Conservation (phyloP, 352 stramenopile species). For the Pythium aphanidermatum region DNA sequence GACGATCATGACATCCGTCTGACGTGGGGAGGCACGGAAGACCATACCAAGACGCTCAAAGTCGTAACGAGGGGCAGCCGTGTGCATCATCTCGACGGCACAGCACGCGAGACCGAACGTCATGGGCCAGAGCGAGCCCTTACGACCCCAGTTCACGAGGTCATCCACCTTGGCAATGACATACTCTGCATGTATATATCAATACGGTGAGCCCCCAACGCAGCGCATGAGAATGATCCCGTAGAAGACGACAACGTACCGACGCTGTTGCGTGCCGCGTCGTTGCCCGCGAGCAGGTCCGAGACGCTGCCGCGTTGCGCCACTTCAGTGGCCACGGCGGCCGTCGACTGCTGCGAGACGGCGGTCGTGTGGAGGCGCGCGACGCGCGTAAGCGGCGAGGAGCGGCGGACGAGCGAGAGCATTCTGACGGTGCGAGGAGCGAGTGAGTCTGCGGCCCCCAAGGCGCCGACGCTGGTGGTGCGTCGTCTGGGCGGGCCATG, state of each 20-base stretch:
- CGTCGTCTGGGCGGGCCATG: too few relatives aligned
- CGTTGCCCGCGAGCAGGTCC: slow-evolving; percentile 63
- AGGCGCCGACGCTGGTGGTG: too few relatives aligned
- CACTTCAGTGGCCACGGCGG: slow-evolving; percentile 25
- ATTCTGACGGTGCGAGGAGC: slow-evolving; percentile 10
- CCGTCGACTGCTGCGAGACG: slow-evolving; percentile 14
- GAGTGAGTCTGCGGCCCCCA: not conserved
- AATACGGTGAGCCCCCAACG: not conserved
- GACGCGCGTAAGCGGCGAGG: slow-evolving; percentile 6
- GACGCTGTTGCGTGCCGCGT: slow-evolving; percentile 66
- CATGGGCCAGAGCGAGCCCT: slow-evolving; percentile 98
- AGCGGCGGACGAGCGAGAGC: slow-evolving; percentile 18
- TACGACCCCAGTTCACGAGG: slow-evolving; percentile 98
- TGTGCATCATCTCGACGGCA: slow-evolving; percentile 99
- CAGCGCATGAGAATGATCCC: not conserved
- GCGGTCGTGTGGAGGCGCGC: slow-evolving; percentile 21
- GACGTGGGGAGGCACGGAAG: slow-evolving; percentile 92
- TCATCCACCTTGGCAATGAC: slow-evolving; percentile 97
- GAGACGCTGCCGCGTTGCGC: slow-evolving; percentile 55
- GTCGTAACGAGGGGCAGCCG: slow-evolving; percentile 89
- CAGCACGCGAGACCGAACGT: slow-evolving; percentile 99
- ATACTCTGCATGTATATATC: slow-evolving; percentile 79
- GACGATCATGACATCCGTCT: slow-evolving; percentile 99
- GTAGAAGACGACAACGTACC: slow-evolving; percentile 36
- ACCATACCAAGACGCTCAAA: slow-evolving; percentile 99